phyloP scores from a whole-genome alignment of 176 grass and related monocot genomes.

The Rhynchospora tenuis region DNA sequence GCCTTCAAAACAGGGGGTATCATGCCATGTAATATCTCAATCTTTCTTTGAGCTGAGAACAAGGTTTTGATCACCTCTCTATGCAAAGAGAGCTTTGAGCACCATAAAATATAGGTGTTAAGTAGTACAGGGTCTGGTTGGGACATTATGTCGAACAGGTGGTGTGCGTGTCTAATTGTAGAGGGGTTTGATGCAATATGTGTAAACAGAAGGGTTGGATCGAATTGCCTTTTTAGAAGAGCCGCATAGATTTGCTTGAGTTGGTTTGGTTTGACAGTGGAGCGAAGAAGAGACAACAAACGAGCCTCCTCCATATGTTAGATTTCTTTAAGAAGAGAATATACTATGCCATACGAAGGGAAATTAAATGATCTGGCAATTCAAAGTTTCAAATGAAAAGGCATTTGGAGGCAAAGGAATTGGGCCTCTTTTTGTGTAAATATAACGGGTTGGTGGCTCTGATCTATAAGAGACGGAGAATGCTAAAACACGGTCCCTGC shows the following conservation, averaged over 20 bases:
- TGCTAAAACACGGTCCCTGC: too few relatives aligned
- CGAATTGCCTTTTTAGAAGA: conserved; percentile 43
- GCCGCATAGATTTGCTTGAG: conserved; percentile 22
- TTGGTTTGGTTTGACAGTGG: neutral
- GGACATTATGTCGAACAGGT: conserved; percentile 61
- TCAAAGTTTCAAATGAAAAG: neutral
- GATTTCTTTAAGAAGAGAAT: too few relatives aligned
- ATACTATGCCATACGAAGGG: too few relatives aligned
- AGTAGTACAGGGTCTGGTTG: conserved; percentile 39
- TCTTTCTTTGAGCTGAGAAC: conserved; percentile 39
- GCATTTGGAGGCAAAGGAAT: neutral
- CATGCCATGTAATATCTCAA: conserved; percentile 24
- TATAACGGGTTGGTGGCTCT: too few relatives aligned
- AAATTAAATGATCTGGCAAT: neutral
- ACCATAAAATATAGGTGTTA: conserved; percentile 33
- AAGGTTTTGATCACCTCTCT: conserved; percentile 34
- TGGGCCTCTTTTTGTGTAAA: too few relatives aligned
- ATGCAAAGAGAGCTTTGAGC: conserved; percentile 56
- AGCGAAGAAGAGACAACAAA: conserved; percentile 26
- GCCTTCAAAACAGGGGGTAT: conserved; percentile 54
- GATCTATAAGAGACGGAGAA: too few relatives aligned
- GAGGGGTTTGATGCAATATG: conserved; percentile 1
- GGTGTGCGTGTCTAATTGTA: conserved; percentile 32
- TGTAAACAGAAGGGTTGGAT: conserved; percentile 32
- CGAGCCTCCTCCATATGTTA: conserved; percentile 35